Base-by-base conservation (phyloP, 2,329 filamentous ascomycete species). In the Verticillium tricorpus region DNA sequence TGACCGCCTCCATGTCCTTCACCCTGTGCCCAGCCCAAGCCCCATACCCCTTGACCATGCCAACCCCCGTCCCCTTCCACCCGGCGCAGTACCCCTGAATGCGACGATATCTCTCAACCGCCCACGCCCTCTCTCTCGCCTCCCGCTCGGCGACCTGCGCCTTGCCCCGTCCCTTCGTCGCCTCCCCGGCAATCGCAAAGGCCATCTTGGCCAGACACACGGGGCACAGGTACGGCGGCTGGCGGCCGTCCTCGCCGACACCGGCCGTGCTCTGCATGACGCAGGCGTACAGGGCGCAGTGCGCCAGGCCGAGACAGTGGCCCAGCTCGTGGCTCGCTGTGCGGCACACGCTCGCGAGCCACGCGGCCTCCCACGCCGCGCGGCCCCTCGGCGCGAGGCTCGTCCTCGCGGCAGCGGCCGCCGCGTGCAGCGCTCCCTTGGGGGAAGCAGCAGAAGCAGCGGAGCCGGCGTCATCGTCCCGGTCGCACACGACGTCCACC, bases 271-370 rank as follows among this genome's bases (percentile, higher is more conserved):
- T 80, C 69, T 89, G 86, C 86, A 89, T 88, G 2, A 80, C 77
- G 66, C 86, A 90, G 0, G 86, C 85, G 66, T 85, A 88, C 67
- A 86, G 89, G 0, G 82, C 74, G 68, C 89, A 91, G 69, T 91
- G 88, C 8, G 73, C 87, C 15, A 91, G 77, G 0, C 84, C 85
- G 40, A 91, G 81, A 68, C 87, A 91, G 70, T 90, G 89, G 0
- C 86, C 85, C 0, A 91, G 72, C 68, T 91, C 88, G 68, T 91
- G 89, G 1, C 80, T 80, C 1, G 82, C 82, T 0, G 88, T 89
- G 58, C 81, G 82, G 59, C 78, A 85, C 2, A 85, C 71, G 12
- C 82, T 78, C 11, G 79, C 79, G 15, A 90, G 79, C 85, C 87
- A 90, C 1, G 88, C 68, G 0, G 73, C 78, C 0, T 71, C 67